Conservation (phyloP, 73 alveolate genomes). For the Urostyla sp. region DNA sequence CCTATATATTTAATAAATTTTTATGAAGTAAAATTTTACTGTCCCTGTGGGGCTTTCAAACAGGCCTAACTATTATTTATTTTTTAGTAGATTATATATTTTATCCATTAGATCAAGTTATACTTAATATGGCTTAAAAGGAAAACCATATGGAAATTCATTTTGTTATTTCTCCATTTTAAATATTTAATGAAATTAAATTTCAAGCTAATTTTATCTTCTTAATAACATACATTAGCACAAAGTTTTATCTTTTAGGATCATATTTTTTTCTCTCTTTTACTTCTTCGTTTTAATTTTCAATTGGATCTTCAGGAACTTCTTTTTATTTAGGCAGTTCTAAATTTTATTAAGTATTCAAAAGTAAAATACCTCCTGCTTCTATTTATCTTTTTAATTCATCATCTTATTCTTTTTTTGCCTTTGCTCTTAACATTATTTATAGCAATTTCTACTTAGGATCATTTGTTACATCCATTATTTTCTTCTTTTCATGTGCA, state of each 20-base stretch:
- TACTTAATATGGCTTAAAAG: conserved; percentile 48
- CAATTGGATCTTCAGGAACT: background rate
- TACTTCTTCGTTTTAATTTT: background rate
- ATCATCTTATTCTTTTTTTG: conserved; percentile 24
- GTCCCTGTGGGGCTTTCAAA: conserved; percentile 66
- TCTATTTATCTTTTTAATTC: background rate
- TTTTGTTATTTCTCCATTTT: background rate
- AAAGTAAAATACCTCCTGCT: background rate
- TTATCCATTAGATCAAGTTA: conserved; percentile 50
- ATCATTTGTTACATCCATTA: conserved; percentile 37
- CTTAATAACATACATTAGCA: conserved; percentile 48
- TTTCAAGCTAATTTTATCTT: conserved; percentile 23
- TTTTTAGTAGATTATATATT: conserved; percentile 18
- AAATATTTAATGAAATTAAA: too few species aligned
- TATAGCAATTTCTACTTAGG: conserved; percentile 22
- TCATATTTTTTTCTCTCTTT: conserved; percentile 20
- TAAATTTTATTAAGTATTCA: background rate
- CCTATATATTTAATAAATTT: conserved; percentile 23
- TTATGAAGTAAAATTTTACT: background rate
- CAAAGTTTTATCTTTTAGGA: conserved; percentile 62
- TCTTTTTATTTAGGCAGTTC: background rate
- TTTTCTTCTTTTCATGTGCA: background rate
- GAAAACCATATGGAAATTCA: conserved; percentile 34
- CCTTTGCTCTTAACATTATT: conserved; percentile 40
- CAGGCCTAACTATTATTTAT: conserved; percentile 39